phyloP scores from a whole-genome alignment of 148 eudicot species.

The Nyssa sinensis region DNA sequence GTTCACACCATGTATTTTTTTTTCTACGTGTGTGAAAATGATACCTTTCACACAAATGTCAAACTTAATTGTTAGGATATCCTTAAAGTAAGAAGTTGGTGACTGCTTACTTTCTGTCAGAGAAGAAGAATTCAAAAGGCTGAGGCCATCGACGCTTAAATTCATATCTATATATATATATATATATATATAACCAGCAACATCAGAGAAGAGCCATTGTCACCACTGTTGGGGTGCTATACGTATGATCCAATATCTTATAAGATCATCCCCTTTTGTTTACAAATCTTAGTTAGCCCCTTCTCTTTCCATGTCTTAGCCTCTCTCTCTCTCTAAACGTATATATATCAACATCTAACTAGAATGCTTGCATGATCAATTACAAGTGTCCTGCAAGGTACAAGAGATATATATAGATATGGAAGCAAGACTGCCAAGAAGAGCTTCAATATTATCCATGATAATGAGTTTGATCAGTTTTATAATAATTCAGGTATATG shows the following conservation, averaged over 20 bases:
- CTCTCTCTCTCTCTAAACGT: no score
- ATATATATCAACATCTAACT: no score
- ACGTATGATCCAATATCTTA: constrained; percentile 20
- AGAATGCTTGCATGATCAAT: neutral
- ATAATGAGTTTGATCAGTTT: no score
- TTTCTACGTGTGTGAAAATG: neutral
- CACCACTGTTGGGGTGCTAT: no score
- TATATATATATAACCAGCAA: no score
- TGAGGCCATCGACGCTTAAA: no score
- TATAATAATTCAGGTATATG: neutral
- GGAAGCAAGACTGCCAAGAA: constrained; percentile 3
- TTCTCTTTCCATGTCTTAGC: constrained; percentile 17
- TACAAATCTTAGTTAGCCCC: constrained; percentile 10
- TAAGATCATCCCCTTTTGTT: constrained; percentile 1
- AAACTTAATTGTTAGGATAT: constrained; percentile 39
- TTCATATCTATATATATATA: neutral
- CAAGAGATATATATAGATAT: neutral
- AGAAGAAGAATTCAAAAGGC: constrained; percentile 8
- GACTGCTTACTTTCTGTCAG: constrained; percentile 27
- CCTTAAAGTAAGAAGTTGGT: constrained; percentile 35
- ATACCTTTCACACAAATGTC: constrained; percentile 22
- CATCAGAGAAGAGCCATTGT: no score
- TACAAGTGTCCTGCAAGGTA: no score
- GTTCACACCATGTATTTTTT: no score
- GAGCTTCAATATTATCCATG: neutral